phyloP scores from a whole-genome alignment of 352 stramenopile species.

The Phytophthora melonis region DNA sequence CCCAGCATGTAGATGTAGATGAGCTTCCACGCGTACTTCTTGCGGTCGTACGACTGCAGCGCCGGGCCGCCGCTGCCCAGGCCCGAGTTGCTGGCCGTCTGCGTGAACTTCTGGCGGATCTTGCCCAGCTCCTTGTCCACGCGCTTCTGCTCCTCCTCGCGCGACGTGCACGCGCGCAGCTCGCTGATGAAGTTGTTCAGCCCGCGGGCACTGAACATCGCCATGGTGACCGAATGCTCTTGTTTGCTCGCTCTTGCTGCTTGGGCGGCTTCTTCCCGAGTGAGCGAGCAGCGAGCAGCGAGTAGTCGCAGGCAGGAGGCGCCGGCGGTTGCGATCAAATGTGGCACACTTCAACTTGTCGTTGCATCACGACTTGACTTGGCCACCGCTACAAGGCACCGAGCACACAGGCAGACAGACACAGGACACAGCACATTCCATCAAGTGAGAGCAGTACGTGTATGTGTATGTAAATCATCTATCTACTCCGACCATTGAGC shows the following conservation, averaged over 20 bases:
- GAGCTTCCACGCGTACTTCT: slow-evolving; percentile 99
- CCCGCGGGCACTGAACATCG: slow-evolving; percentile 80
- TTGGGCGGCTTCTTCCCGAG: slow-evolving; percentile 23
- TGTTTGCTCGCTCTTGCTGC: neutral
- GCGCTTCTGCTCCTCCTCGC: slow-evolving; percentile 95
- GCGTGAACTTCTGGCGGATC: slow-evolving; percentile 98
- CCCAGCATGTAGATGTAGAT: slow-evolving; percentile 99
- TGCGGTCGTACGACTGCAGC: slow-evolving; percentile 96
- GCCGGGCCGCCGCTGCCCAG: slow-evolving; percentile 38
- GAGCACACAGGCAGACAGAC: neutral
- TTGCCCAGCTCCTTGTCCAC: slow-evolving; percentile 98
- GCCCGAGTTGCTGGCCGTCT: slow-evolving; percentile 37
- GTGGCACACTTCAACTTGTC: neutral
- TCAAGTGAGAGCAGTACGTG: slow-evolving; percentile 30
- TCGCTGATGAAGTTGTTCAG: slow-evolving; percentile 91
- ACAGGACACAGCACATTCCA: neutral
- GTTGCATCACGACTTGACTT: neutral
- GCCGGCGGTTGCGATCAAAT: slow-evolving; percentile 3
- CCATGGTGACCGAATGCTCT: slow-evolving; percentile 45
- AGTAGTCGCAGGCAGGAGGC: neutral
- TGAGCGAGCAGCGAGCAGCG: neutral
- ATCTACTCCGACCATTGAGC: slow-evolving; percentile 32
- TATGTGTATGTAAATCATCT: slow-evolving; percentile 49
- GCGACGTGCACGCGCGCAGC: slow-evolving; percentile 72
- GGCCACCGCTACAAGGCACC: neutral